Evolutionary conservation across 2,329 filamentous ascomycete genomes (phyloP), one percentile per base, ranked within the genome.

Genomic region (Trichoderma arundinaceum): DNA sequence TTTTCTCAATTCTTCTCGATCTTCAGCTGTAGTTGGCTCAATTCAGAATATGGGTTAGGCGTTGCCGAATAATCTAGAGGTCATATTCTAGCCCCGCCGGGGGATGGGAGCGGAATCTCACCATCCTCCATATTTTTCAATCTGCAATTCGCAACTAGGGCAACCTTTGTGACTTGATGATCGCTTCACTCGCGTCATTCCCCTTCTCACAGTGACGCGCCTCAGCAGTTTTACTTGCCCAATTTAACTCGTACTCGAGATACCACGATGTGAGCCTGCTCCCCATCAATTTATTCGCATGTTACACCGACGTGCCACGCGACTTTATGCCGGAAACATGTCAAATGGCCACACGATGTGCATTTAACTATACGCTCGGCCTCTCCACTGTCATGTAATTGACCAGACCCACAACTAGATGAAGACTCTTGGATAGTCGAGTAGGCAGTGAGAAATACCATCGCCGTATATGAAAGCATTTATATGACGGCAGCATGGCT

Each of bases 71-170:
- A n/a, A n/a, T n/a, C n/a, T n/a, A n/a, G n/a, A n/a, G n/a, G n/a
- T n/a, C n/a, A n/a, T n/a, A n/a, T n/a, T n/a, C n/a, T n/a, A n/a
- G n/a, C n/a, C n/a, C n/a, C n/a, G n/a, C n/a, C n/a, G n/a, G n/a
- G n/a, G n/a, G n/a, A n/a, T n/a, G n/a, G n/a, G n/a, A n/a, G n/a
- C n/a, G n/a, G n/a, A n/a, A 19, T 44, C 60, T 63, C 38, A 63
- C 60, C 60, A 63, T 48, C 60, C 60, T 44, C 60, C 49, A 54
- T 63, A 28, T 28, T 63, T 63, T 13, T 63, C 39, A 48, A 63
- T 63, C 28, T 33, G 49, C 12, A 32, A 49, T 32, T 56, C 15
- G 32, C 60, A 63, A 5, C 9, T 7, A 10, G 60, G 60, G n/a
- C 60, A 63, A 38, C 8, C 17, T 63, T 63, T 46, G 60, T 63